Evolutionary conservation across 192 early-diverging fungal species (phyloP).

Genomic region (Rhizophlyctis rosea): DNA sequence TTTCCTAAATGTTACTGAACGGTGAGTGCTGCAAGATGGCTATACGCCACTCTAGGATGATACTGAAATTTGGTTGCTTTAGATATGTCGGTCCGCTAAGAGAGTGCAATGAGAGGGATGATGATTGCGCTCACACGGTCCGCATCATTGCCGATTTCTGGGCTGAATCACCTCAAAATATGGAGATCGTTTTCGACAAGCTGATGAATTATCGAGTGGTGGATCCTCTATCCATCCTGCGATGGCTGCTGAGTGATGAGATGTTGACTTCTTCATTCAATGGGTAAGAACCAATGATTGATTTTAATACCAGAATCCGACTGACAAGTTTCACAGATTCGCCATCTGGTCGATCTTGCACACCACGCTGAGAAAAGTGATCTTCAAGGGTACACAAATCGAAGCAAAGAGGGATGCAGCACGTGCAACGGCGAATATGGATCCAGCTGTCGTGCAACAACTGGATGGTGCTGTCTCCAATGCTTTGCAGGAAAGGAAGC

Average conservation of each 20-base stretch:
- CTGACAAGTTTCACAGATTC: constrained; percentile 35
- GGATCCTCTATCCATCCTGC: constrained; percentile 75
- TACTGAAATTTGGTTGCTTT: too few species aligned
- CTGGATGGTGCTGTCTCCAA: constrained; percentile 64
- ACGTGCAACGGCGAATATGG: constrained; percentile 29
- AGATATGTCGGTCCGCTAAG: constrained; percentile 67
- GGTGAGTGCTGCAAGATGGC: constrained; percentile 45
- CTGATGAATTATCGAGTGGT: constrained; percentile 93
- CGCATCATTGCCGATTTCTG: constrained; percentile 81
- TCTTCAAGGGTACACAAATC: constrained; percentile 73
- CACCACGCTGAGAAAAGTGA: constrained; percentile 83
- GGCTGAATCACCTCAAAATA: constrained; percentile 82
- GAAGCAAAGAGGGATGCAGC: constrained; percentile 47
- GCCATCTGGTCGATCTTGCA: constrained; percentile 84
- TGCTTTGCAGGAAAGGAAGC: constrained; percentile 76
- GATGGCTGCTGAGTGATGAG: constrained; percentile 62
- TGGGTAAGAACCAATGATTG: constrained; percentile 6
- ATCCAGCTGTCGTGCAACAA: constrained; percentile 36
- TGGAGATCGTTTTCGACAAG: constrained; percentile 91
- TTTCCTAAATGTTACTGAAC: constrained; percentile 85
- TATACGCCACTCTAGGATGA: constrained; percentile 11
- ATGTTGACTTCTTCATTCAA: constrained; percentile 29
- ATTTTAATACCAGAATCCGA: constrained; percentile 14
- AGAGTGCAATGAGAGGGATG: constrained; percentile 53
- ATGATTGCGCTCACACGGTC: constrained; percentile 72